A percentile compares a stretch with the other conserved stretches of the same genome.
These are phyloP conservation scores for Cicer cuneatum DNA, from an alignment of 306 rosid species.

Conservation along the genomic window DNA sequence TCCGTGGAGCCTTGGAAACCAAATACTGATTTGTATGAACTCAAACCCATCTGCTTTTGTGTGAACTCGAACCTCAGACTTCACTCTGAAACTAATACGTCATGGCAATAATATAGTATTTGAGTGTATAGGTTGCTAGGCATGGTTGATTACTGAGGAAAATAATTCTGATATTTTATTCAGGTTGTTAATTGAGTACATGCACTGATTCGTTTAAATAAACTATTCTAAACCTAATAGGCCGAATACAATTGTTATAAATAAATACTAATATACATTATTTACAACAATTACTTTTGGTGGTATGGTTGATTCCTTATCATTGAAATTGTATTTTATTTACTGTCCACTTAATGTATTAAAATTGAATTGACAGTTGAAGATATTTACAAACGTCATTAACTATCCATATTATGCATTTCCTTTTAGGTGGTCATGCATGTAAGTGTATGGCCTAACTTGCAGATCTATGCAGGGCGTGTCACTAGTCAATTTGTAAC, in stretches of 20 bases:
- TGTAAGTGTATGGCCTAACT: slow-evolving; percentile 22
- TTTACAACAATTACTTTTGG: too few species aligned
- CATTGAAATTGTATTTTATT: background rate
- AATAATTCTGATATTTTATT: too few species aligned
- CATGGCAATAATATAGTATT: background rate
- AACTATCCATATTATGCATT: background rate
- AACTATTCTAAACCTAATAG: too few species aligned
- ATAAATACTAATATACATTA: too few species aligned
- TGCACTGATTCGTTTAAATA: too few species aligned
- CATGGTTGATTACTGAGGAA: background rate
- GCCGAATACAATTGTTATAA: too few species aligned
- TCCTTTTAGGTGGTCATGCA: background rate
- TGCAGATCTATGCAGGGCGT: slow-evolving; percentile 22
- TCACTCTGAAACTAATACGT: background rate
- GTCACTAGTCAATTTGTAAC: slow-evolving; percentile 13
- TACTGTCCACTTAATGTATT: background rate
- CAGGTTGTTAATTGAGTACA: too few species aligned
- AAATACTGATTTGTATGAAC: slow-evolving; percentile 18
- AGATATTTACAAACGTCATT: slow-evolving; percentile 11
- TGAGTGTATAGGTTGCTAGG: background rate
- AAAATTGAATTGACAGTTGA: slow-evolving; percentile 3
- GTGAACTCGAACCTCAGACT: background rate
- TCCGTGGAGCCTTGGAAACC: slow-evolving; percentile 7
- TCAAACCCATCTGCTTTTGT: background rate
- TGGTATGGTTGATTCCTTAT: slow-evolving; percentile 2